Conservation (phyloP, 2,329 filamentous ascomycete genomes). For the Scedosporium boydii region DNA sequence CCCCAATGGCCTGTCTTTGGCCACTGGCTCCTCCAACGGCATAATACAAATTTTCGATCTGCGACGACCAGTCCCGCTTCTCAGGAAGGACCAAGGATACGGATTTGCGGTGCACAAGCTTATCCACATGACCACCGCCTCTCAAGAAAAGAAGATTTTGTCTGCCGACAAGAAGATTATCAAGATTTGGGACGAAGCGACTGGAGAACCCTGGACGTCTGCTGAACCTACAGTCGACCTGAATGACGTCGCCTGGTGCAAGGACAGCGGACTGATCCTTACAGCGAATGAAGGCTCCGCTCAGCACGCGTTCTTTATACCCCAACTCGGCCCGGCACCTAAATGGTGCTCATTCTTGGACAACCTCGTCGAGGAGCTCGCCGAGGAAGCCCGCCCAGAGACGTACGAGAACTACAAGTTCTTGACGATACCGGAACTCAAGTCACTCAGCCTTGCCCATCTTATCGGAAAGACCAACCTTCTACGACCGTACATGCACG, state of each 20-base stretch:
- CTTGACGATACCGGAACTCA: slow-evolving; percentile 78
- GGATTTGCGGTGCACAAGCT: slow-evolving; percentile 87
- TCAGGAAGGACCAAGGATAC: slow-evolving; percentile 94
- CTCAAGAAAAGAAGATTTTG: slow-evolving; percentile 76
- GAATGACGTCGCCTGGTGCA: slow-evolving; percentile 89
- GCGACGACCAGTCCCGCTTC: slow-evolving; percentile 71
- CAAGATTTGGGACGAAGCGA: slow-evolving; percentile 84
- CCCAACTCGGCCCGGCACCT: slow-evolving; percentile 84
- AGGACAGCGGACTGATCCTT: slow-evolving; percentile 85
- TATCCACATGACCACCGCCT: slow-evolving; percentile 59
- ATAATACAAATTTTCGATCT: slow-evolving; percentile 88
- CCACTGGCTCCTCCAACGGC: slow-evolving; percentile 79
- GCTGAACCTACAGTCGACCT: slow-evolving; percentile 92
- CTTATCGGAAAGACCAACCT: slow-evolving; percentile 84
- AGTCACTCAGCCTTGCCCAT: slow-evolving; percentile 76
- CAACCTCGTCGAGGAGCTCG: slow-evolving; percentile 98
- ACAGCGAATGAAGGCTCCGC: slow-evolving; percentile 95
- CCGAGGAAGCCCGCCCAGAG: slow-evolving; percentile 66
- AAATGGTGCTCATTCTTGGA: slow-evolving; percentile 96
- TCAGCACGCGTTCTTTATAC: slow-evolving; percentile 91
- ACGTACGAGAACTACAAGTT: slow-evolving; percentile 99
- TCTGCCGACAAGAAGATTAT: slow-evolving; percentile 93
- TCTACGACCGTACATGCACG: slow-evolving; percentile 95
- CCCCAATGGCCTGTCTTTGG: slow-evolving; percentile 72
- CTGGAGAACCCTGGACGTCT: slow-evolving; percentile 85